Percentiles rank a stretch among this genome's conserved stretches.
phyloP scores from a whole-genome alignment of 1,284 basidiomycete genomes.

The Austroboletus rostrupii region DNA sequence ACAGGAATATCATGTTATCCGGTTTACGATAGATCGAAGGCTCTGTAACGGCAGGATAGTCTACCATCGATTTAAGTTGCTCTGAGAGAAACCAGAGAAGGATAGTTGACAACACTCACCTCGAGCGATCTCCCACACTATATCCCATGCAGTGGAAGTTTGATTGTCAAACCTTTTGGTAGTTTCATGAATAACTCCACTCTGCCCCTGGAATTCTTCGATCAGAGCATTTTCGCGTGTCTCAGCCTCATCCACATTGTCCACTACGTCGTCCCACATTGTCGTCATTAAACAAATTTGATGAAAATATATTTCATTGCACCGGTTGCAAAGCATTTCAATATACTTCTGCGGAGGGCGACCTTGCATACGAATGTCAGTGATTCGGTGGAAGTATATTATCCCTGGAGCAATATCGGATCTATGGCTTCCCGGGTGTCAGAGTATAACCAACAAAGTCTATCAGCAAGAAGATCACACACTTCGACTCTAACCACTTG shows the following conservation, averaged over 20 bases:
- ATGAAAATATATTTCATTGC: neutral
- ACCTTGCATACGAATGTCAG: slow-evolving; percentile 44
- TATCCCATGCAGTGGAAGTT: neutral
- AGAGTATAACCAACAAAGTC: slow-evolving; percentile 3
- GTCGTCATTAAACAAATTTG: slow-evolving; percentile 9
- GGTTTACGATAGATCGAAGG: neutral
- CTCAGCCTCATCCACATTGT: neutral
- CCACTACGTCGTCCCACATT: slow-evolving; percentile 8
- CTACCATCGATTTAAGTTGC: neutral
- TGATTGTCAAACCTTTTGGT: slow-evolving; percentile 7
- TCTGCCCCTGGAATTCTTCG: neutral
- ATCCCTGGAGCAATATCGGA: slow-evolving; percentile 34
- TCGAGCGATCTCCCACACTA: neutral
- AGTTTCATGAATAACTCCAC: neutral
- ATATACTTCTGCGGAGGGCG: slow-evolving; percentile 35
- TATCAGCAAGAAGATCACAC: neutral
- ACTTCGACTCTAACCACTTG: neutral
- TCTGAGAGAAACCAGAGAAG: no score
- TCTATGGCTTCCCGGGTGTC: slow-evolving; percentile 3
- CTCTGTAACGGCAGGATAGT: neutral
- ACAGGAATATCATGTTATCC: slow-evolving; percentile 6
- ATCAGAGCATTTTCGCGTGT: neutral
- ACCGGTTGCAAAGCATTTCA: slow-evolving; percentile 2
- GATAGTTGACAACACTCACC: neutral
- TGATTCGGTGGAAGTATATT: slow-evolving; percentile 49